These are phyloP conservation scores for Xylaria digitata DNA, from an alignment of 2,329 filamentous ascomycete genomes.

Conservation along the genomic window DNA sequence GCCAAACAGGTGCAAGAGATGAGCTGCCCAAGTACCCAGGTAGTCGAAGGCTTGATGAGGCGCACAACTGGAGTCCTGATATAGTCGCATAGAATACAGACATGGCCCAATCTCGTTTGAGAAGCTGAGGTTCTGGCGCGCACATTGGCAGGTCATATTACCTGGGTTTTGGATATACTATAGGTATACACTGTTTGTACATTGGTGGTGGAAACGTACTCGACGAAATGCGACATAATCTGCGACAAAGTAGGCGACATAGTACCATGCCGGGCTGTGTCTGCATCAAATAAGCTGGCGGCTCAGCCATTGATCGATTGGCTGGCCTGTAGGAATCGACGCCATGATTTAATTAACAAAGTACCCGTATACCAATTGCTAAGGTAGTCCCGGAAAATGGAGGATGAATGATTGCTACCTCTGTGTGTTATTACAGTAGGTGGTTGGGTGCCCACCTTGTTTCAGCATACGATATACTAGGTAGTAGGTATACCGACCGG, in stretches of 20 bases:
- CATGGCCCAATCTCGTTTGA: conserved; percentile 2
- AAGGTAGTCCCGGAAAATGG: too few species aligned
- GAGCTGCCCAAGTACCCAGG: conserved; percentile 6
- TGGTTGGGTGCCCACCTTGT: neutral
- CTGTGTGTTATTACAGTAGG: too few species aligned
- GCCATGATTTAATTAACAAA: neutral
- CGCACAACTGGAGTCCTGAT: conserved; percentile 9
- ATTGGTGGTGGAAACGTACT: too few species aligned
- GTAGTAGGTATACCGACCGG: too few species aligned
- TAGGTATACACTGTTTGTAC: too few species aligned
- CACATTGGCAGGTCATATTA: neutral
- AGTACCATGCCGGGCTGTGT: conserved; percentile 2
- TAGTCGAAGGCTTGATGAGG: conserved; percentile 6
- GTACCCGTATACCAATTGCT: too few species aligned
- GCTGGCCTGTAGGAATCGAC: neutral
- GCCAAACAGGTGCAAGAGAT: conserved; percentile 26
- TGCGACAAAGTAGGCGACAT: too few species aligned
- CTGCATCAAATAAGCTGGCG: conserved; percentile 7
- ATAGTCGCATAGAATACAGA: conserved; percentile 1
- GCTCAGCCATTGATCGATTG: neutral
- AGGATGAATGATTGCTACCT: too few species aligned
- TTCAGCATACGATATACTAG: neutral
- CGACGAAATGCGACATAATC: too few species aligned
- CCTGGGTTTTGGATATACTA: neutral
- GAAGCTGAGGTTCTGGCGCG: neutral